Percentiles rank a stretch among this genome's conserved stretches.
These are phyloP conservation scores for Penicillium manginii DNA, from an alignment of 495 filamentous ascomycete genomes.

Conservation along the genomic window DNA sequence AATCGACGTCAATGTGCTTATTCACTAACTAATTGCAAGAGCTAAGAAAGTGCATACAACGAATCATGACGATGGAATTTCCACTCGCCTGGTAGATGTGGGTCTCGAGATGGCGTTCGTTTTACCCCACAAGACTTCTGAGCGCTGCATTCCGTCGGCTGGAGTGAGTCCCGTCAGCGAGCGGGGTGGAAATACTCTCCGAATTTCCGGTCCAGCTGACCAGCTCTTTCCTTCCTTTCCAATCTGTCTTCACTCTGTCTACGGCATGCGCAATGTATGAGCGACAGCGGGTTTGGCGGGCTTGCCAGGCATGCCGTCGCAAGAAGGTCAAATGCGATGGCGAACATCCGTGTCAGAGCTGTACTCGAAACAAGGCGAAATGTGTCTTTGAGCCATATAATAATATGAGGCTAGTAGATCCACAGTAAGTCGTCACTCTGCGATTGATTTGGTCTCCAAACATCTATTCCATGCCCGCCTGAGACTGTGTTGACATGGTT, in stretches of 20 bases:
- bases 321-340: slow-evolving; percentile 28
- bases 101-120: slow-evolving; percentile 1
- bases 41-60: neutral
- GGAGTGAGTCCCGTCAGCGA: neutral
- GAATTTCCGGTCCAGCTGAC: neutral
- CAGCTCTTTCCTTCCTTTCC: neutral
- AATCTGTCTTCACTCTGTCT: neutral
- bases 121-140: neutral
- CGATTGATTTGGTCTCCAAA: neutral
- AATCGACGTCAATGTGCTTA: too few relatives aligned
- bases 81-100: neutral
- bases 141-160: neutral
- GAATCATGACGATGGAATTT: neutral
- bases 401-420: slow-evolving; percentile 21
- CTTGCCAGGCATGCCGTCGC: slow-evolving; percentile 30
- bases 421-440: slow-evolving; percentile 12
- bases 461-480: too few relatives aligned
- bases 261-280: slow-evolving; percentile 15
- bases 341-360: slow-evolving; percentile 25
- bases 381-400: slow-evolving; percentile 16
- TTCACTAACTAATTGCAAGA: neutral
- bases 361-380: slow-evolving; percentile 15
- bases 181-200: slow-evolving; percentile 2
- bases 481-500: neutral
- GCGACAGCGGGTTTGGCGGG: slow-evolving; percentile 37